Evolutionary conservation across 768 basidiomycete species (phyloP), one percentile per base, ranked within the genome.

Genomic region (Candolleomyces eurysporus): DNA sequence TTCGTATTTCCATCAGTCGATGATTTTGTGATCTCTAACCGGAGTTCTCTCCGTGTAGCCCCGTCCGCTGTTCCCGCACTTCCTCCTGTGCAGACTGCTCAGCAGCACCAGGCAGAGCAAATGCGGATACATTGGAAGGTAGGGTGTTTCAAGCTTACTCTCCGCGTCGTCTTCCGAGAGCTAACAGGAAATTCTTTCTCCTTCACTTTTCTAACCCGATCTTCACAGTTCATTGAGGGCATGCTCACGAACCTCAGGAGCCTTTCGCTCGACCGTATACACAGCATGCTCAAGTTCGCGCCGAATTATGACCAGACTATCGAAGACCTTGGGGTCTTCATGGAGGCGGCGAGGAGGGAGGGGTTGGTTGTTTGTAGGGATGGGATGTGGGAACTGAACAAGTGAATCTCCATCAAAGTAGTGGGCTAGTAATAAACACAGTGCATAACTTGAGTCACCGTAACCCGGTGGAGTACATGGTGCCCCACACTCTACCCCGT

Each of bases 101-200:
- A 92, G 63, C 90, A 92, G 49, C 88, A 90, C 48, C 87, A 92
- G 68, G 86, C 87, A 0, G 90, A 92, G 67, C 90, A 94, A 74
- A 92, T 96, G 89, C 84, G 80, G 62, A 82, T 94, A 0, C 92
- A 88, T 71, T 96, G 93, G 93, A 93, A 91, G 85, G 92, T 77
- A 53, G 50, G 43, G 39, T 39, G 42, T 36, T 48, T 53, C 7
- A 60, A 36, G 10, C 32, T 21, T n/a, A 19, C 21, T 21, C 42
- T 51, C 31, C 14, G 17, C 36, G 9, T 57, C 13, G 26, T 14
- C 8, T 8, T 54, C 49, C 56, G 11, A 36, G 6, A 8, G 7
- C 17, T 36, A 59, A 8, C 62, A 54, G 48, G 32, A 50, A 48
- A 65, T 61, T 52, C 57, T 26, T 26, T 4, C 26, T 4, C 26